phyloP scores from a whole-genome alignment of 305 asterid genomes.

The Andrographis paniculata region DNA sequence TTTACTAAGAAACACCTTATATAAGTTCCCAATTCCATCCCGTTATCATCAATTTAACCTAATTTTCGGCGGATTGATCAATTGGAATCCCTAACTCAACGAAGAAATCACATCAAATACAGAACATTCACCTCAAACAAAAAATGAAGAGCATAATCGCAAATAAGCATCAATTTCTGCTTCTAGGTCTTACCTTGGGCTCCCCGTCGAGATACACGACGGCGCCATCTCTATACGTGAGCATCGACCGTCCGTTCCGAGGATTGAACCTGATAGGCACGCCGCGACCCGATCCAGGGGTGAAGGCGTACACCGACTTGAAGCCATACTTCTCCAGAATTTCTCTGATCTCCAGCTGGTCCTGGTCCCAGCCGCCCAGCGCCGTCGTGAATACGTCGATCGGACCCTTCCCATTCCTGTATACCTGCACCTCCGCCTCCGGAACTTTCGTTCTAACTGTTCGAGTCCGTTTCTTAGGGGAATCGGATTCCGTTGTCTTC shows the following conservation, averaged over 20 bases:
- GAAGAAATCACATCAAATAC: too few relatives aligned
- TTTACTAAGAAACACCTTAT: too few relatives aligned
- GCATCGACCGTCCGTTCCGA: conserved; percentile 69
- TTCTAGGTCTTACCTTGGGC: conserved; percentile 49
- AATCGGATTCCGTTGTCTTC: conserved; percentile 21
- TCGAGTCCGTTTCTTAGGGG: conserved; percentile 20
- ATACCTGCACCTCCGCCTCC: conserved; percentile 70
- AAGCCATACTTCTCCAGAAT: conserved; percentile 68
- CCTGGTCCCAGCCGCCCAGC: conserved; percentile 85
- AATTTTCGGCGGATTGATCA: too few relatives aligned
- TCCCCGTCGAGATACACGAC: conserved; percentile 65
- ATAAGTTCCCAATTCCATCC: too few relatives aligned
- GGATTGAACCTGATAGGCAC: conserved; percentile 78
- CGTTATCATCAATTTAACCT: too few relatives aligned
- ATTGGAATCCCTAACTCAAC: too few relatives aligned
- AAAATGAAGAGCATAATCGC: neutral
- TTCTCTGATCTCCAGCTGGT: conserved; percentile 83
- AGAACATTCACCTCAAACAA: neutral
- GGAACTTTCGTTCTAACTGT: conserved; percentile 62
- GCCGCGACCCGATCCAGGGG: conserved; percentile 65
- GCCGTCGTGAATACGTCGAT: conserved; percentile 52
- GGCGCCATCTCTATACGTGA: conserved; percentile 68
- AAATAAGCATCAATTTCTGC: neutral
- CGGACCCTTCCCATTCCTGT: conserved; percentile 79
- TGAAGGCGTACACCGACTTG: conserved; percentile 64